These are phyloP conservation scores for Clitopilus passeckerianus DNA, from an alignment of 768 basidiomycete genomes.

Conservation along the genomic window DNA sequence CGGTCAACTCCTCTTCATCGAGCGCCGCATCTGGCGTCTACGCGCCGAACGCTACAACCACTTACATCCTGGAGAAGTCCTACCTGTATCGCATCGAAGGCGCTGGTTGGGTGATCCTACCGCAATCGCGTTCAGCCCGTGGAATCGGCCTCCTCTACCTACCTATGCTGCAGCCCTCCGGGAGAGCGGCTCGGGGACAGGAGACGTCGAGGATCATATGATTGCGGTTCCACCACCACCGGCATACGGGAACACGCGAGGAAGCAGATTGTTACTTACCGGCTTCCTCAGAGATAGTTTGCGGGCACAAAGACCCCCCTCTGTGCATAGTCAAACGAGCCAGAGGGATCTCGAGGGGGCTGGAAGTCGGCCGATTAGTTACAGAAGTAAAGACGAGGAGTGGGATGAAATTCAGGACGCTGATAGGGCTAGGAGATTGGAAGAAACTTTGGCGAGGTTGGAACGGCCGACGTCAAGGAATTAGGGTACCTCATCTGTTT, in stretches of 20 bases:
- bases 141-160: slow-evolving; percentile 67
- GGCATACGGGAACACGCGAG: slow-evolving; percentile 72
- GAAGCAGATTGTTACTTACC: slow-evolving; percentile 56
- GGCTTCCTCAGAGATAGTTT: slow-evolving; percentile 46
- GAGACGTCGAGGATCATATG: slow-evolving; percentile 68
- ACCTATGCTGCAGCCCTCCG: slow-evolving; percentile 70
- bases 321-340: slow-evolving; percentile 27
- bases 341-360: slow-evolving; percentile 10
- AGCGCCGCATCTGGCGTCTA: slow-evolving; percentile 59
- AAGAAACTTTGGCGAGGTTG: slow-evolving; percentile 48
- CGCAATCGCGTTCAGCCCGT: slow-evolving; percentile 49
- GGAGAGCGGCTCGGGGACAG: slow-evolving; percentile 64
- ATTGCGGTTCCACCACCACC: slow-evolving; percentile 71
- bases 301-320: slow-evolving; percentile 41
- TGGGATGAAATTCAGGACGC: slow-evolving; percentile 54
- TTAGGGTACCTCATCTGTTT: background rate
- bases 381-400: slow-evolving; percentile 47
- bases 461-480: slow-evolving; percentile 24
- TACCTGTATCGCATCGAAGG: slow-evolving; percentile 27
- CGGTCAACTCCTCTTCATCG: slow-evolving; percentile 55
- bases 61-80: slow-evolving; percentile 53
- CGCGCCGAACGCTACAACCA: slow-evolving; percentile 61
- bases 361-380: slow-evolving; percentile 45
- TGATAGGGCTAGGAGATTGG: slow-evolving; percentile 46
- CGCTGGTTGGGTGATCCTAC: background rate